Conservation (phyloP, 73 alveolate species). For the Effrenium voratum region DNA sequence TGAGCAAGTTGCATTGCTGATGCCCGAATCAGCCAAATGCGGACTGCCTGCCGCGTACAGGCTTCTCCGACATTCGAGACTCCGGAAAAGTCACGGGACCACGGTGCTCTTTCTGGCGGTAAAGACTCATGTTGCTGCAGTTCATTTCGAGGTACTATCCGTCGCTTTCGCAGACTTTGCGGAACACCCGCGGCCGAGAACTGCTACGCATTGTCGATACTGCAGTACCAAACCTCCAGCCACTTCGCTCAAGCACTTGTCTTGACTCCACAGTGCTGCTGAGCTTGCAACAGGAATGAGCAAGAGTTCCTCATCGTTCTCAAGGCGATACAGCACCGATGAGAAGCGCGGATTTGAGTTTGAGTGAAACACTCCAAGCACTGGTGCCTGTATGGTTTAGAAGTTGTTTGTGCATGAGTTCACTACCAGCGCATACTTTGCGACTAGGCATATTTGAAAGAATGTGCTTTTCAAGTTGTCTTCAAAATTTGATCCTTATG, state of each 20-base stretch:
- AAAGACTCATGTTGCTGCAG: not conserved
- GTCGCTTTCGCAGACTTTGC: constrained; percentile 43
- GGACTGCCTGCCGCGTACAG: constrained; percentile 55
- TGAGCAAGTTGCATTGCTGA: no score
- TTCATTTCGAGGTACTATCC: constrained; percentile 52
- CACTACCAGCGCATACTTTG: no score
- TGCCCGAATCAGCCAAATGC: no score
- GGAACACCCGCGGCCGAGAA: constrained; percentile 94
- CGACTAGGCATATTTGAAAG: not conserved
- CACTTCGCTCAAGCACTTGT: not conserved
- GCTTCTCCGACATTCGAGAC: constrained; percentile 58
- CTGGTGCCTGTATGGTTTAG: no score
- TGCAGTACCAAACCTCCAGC: constrained; percentile 78
- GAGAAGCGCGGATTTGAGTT: not conserved
- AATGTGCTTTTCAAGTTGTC: not conserved
- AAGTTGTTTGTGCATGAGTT: no score
- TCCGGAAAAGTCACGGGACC: constrained; percentile 74
- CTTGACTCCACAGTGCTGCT: not conserved
- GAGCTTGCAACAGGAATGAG: constrained; percentile 41
- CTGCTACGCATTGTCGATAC: constrained; percentile 89
- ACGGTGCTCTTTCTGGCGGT: not conserved
- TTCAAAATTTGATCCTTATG: not conserved
- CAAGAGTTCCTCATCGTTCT: constrained; percentile 75
- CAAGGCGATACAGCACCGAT: not conserved
- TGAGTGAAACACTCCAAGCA: no score